Evolutionary conservation across 2,329 filamentous ascomycete species (phyloP).

Genomic region (Aspergillus novofumigatus): DNA sequence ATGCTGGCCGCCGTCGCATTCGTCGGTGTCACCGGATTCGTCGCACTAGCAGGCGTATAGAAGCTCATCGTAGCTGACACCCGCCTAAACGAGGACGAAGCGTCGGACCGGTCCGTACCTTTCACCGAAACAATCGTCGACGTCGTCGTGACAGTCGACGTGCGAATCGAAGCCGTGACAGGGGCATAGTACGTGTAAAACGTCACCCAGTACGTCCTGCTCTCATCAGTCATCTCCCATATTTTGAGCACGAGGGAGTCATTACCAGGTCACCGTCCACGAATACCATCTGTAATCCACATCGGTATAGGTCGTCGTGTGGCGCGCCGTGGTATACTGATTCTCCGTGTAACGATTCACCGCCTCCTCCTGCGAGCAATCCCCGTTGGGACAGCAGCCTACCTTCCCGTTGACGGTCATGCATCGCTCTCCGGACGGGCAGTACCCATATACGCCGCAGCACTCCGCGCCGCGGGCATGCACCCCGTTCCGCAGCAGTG

Average conservation of each 20-base stretch:
- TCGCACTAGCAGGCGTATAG: neutral
- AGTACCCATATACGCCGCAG: neutral
- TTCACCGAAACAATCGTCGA: neutral
- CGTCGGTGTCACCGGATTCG: neutral
- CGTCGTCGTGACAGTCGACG: neutral
- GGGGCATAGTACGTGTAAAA: neutral
- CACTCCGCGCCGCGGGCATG: neutral
- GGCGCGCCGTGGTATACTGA: neutral
- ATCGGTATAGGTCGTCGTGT: neutral
- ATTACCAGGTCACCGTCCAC: neutral
- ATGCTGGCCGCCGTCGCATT: neutral
- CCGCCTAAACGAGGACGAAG: neutral
- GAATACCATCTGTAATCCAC: neutral
- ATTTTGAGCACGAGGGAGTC: neutral
- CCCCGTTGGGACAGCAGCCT: neutral
- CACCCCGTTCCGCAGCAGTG: neutral
- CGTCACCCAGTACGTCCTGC: neutral
- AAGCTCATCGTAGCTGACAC: neutral
- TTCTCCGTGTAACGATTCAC: neutral
- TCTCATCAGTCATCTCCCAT: neutral
- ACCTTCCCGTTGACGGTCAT: neutral
- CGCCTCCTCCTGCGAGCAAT: neutral
- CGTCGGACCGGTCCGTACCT: neutral
- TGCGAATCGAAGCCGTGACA: neutral
- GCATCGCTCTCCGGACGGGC: neutral